Conservation (phyloP, 371 early-diverging fungal genomes). For the Cokeromyces recurvatus region DNA sequence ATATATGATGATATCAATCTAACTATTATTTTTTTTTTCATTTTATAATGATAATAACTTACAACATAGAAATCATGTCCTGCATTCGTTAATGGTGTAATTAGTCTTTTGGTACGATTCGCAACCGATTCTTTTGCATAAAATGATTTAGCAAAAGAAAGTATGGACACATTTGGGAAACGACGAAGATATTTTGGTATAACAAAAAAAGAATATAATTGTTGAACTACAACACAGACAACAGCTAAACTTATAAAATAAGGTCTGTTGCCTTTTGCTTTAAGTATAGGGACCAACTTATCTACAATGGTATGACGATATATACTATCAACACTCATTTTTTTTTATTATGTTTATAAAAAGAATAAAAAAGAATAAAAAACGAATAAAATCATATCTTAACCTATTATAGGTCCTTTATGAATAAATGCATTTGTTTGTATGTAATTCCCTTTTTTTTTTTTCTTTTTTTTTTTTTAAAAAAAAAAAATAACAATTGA, state of each 20-base stretch:
- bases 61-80: constrained; percentile 6
- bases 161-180: constrained; percentile 4
- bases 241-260: constrained; percentile 9
- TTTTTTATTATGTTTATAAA: no score
- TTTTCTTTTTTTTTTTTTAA: no score
- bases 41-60: no score
- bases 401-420: no score
- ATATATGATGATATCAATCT: neutral
- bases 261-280: neutral
- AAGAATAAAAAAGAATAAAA: no score
- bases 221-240: neutral
- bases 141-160: constrained; percentile 8
- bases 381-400: no score
- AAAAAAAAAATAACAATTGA: no score
- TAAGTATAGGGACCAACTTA: neutral
- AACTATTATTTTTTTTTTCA: no score
- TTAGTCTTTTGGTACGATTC: neutral
- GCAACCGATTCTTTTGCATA: constrained; percentile 2
- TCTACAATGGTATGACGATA: no score
- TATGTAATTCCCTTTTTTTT: no score
- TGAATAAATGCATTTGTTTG: no score
- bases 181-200: constrained; percentile 3
- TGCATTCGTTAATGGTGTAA: constrained; percentile 1
- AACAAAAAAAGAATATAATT: constrained; percentile 1
- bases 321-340: no score